Evolutionary conservation across 306 rosid species (phyloP), one percentile per base, ranked within the genome.

Genomic region (Citrullus amarus): DNA sequence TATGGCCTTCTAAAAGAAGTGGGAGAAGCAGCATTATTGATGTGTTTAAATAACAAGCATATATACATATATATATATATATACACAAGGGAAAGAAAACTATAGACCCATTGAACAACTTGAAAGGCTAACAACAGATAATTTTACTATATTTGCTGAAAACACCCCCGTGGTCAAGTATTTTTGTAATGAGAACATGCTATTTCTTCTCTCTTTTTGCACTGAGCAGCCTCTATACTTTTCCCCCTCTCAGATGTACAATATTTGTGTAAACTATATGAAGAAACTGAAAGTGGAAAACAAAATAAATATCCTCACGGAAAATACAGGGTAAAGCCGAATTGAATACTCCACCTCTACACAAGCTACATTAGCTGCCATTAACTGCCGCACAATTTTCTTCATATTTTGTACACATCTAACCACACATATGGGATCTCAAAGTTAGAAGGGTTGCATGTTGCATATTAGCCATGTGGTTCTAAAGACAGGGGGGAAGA

Each of bases 331-430:
- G 78, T 82, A 89, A 76, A 70, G 85, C 85, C 82, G 86, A 74
- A 78, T 69, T 55, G 81, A 75, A 57, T 83, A 77, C 83, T 56
- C 80, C 79, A 69, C 76, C 34, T 68, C 41, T 50, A 46, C 39
- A 55, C 68, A 74, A 25, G 22, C 22, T 79, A 71, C 74, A 86
- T 87, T 89, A 89, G 55, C 80, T 66, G 53, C 90, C 86, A 28
- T 79, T 88, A 54, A 53, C 83, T 41, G 85, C 81, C 79, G 87
- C 88, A 28, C 79, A 78, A 69, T 68, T 83, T 85, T 86, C 92
- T 97, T 96, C 93, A 83, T 77, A 80, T 83, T 74, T 74, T 36
- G 80, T 75, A 71, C 82, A 25, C 22, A 54, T 79, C 81, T 55
- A 51, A 69, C 68, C 48, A 43, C 18, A 76, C n/a, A 58, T 25